These are phyloP conservation scores for Alternaria tenuissima DNA, from an alignment of 2,329 filamentous ascomycete species.

Conservation along the genomic window DNA sequence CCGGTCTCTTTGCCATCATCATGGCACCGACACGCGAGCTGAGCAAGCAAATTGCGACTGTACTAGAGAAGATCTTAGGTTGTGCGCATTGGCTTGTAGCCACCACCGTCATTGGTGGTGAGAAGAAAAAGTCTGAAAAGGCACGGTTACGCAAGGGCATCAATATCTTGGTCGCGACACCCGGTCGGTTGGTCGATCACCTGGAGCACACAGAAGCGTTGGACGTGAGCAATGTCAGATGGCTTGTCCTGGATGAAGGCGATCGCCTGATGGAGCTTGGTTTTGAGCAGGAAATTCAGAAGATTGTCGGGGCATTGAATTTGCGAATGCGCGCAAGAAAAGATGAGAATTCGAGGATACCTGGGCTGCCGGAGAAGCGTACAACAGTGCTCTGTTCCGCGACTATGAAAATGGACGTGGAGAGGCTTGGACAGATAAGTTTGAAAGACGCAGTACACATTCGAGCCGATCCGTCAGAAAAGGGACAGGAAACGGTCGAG, in stretches of 20 bases:
- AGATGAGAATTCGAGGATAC: conserved; percentile 67
- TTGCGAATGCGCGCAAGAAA: conserved; percentile 67
- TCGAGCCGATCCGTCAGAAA: conserved; percentile 69
- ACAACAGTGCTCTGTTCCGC: conserved; percentile 94
- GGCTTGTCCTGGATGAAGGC: conserved; percentile 94
- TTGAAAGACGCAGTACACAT: conserved; percentile 91
- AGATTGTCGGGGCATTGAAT: conserved; percentile 82
- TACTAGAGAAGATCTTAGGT: conserved; percentile 84
- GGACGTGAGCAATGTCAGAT: conserved; percentile 86
- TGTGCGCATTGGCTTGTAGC: conserved; percentile 94
- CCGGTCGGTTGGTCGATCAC: conserved; percentile 89
- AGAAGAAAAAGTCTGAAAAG: conserved; percentile 85
- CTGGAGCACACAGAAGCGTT: conserved; percentile 90
- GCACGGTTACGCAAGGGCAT: conserved; percentile 91
- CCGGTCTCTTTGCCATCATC: conserved; percentile 92
- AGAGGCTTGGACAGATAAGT: conserved; percentile 92
- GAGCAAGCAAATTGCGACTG: conserved; percentile 89
- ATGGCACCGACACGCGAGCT: conserved; percentile 92
- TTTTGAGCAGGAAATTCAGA: conserved; percentile 92
- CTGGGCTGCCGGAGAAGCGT: conserved; percentile 75
- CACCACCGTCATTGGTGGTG: conserved; percentile 79
- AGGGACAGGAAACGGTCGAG: conserved; percentile 57
- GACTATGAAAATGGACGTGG: conserved; percentile 97
- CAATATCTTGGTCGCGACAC: conserved; percentile 95
- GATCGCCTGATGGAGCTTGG: conserved; percentile 98